These are phyloP conservation scores for Calycina marina DNA, from an alignment of 2,329 filamentous ascomycete species.

Conservation along the genomic window DNA sequence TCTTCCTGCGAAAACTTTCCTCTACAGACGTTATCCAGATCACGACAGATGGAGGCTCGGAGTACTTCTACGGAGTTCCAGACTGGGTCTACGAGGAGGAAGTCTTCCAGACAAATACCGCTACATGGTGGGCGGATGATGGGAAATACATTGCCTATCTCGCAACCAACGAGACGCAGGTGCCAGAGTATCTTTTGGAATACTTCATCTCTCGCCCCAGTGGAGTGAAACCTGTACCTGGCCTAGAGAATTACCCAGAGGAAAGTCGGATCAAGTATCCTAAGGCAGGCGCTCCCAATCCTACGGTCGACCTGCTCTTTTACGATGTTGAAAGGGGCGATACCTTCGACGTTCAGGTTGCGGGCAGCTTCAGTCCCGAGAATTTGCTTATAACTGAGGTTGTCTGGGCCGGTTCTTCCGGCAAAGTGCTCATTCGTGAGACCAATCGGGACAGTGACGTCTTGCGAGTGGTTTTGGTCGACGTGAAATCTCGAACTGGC, in stretches of 20 bases:
- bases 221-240: conserved; percentile 48
- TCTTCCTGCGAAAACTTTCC: conserved; percentile 60
- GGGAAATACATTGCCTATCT: conserved; percentile 84
- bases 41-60: conserved; percentile 71
- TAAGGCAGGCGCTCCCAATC: conserved; percentile 88
- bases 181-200: conserved; percentile 83
- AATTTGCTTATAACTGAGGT: conserved; percentile 87
- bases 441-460: conserved; percentile 90
- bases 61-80: conserved; percentile 89
- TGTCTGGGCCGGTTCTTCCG: conserved; percentile 63
- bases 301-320: conserved; percentile 74
- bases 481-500: conserved; percentile 58
- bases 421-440: conserved; percentile 73
- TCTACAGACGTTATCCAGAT: conserved; percentile 36
- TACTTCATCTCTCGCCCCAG: conserved; percentile 86
- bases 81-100: conserved; percentile 94
- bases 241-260: conserved; percentile 82
- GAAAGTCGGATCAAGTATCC: conserved; percentile 91
- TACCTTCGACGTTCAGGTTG: conserved; percentile 64
- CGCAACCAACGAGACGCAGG: conserved; percentile 81
- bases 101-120: conserved; percentile 64
- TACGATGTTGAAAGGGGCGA: conserved; percentile 70
- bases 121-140: conserved; percentile 90
- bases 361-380: conserved; percentile 63
- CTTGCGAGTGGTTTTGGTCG: conserved; percentile 76